These are phyloP conservation scores for Metschnikowia sp. DNA, from an alignment of 805 yeast genomes.

Conservation along the genomic window DNA sequence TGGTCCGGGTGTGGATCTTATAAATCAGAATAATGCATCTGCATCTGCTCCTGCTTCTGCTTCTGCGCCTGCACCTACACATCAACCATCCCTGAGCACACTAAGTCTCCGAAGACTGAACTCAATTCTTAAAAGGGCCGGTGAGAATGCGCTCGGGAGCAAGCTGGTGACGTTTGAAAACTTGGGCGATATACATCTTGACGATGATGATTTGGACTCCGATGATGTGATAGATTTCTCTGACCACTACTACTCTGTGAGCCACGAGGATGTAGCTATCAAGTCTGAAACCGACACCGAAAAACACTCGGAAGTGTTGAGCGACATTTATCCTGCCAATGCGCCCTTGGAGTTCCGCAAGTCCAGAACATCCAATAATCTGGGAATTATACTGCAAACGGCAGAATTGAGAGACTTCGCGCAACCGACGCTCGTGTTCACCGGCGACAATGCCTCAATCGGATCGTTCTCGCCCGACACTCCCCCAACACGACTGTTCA, in stretches of 20 bases:
- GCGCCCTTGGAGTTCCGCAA: conserved; percentile 34
- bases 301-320: conserved; percentile 38
- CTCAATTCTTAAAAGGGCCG: conserved; percentile 15
- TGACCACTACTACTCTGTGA: conserved; percentile 20
- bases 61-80: neutral
- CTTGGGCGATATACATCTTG: conserved; percentile 25
- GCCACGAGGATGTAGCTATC: conserved; percentile 19
- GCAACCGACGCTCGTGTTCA: conserved; percentile 1
- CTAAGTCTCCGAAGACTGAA: conserved; percentile 7
- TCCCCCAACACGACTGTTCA: conserved; percentile 20
- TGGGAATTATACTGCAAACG: neutral
- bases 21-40: neutral
- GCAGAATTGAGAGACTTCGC: neutral
- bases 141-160: conserved; percentile 12
- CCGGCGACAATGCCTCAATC: conserved; percentile 26
- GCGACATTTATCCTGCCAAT: conserved; percentile 37
- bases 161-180: conserved; percentile 42
- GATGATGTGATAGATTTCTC: conserved; percentile 16
- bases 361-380: conserved; percentile 3
- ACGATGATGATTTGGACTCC: conserved; percentile 11
- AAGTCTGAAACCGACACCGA: conserved; percentile 15
- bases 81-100: no score
- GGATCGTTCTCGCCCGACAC: conserved; percentile 40
- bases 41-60: neutral
- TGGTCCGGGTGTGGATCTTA: neutral